Conservation (phyloP, 2,329 filamentous ascomycete species). For the Whalleya microplaca region DNA sequence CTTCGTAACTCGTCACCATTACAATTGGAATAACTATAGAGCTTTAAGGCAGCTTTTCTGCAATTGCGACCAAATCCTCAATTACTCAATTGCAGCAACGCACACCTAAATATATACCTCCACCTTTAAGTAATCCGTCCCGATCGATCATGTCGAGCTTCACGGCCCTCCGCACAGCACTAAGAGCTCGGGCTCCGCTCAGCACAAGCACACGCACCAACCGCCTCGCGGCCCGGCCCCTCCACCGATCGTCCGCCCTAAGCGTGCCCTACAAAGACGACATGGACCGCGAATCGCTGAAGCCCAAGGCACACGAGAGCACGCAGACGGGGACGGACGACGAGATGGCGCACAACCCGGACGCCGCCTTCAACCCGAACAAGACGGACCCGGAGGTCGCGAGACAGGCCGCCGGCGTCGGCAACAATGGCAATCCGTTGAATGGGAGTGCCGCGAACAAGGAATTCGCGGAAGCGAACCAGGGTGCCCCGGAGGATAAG, state of each 20-base stretch:
- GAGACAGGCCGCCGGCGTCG: slow-evolving; percentile 47
- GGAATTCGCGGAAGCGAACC: slow-evolving; percentile 40
- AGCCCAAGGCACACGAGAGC: slow-evolving; percentile 68
- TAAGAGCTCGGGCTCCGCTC: slow-evolving; percentile 14
- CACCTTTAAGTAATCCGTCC: background rate
- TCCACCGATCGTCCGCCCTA: slow-evolving; percentile 38
- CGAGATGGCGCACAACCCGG: slow-evolving; percentile 54
- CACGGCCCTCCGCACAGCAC: slow-evolving; percentile 24
- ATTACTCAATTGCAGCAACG: background rate
- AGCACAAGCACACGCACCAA: slow-evolving; percentile 5
- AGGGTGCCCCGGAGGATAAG: slow-evolving; percentile 31
- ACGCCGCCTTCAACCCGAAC: slow-evolving; percentile 70
- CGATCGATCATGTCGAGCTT: slow-evolving; percentile 21
- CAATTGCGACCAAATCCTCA: background rate
- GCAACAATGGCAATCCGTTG: slow-evolving; percentile 41
- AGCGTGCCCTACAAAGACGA: slow-evolving; percentile 52
- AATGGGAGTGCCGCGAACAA: slow-evolving; percentile 50
- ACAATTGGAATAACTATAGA: background rate
- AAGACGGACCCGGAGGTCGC: slow-evolving; percentile 70
- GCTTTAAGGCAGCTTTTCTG: background rate
- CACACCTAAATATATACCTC: background rate
- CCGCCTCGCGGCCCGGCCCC: slow-evolving; percentile 27
- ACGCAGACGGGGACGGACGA: slow-evolving; percentile 70
- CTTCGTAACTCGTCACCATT: slow-evolving; percentile 5
- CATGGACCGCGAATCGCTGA: slow-evolving; percentile 64